These are phyloP conservation scores for Aspergillus homomorphus DNA, from an alignment of 495 filamentous ascomycete genomes.

Conservation along the genomic window DNA sequence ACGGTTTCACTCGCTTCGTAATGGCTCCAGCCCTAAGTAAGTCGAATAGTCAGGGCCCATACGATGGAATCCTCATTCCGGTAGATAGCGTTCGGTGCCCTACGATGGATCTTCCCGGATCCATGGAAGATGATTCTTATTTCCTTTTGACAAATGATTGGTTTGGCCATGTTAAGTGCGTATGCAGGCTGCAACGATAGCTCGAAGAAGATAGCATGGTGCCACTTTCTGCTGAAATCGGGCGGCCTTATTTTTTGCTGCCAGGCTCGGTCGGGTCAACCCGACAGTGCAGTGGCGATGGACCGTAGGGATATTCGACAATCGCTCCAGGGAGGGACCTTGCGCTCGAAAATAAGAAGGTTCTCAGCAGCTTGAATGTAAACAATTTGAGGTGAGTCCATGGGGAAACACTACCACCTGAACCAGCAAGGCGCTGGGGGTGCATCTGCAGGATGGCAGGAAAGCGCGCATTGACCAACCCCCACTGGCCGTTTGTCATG, in stretches of 20 bases:
- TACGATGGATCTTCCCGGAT: background rate
- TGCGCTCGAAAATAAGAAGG: no score
- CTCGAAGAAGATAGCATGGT: background rate
- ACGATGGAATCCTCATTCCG: background rate
- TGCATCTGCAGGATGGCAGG: constrained; percentile 3
- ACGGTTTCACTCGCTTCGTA: no score
- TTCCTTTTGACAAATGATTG: background rate
- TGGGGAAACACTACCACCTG: background rate
- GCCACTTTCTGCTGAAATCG: background rate
- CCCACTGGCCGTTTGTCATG: constrained; percentile 6
- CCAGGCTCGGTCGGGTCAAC: no score
- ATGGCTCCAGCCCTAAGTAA: no score
- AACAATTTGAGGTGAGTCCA: no score
- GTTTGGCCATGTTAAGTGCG: background rate
- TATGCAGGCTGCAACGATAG: background rate
- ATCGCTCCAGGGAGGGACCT: no score
- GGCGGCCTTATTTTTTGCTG: no score
- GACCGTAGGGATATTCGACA: no score
- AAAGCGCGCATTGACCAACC: constrained; percentile 17
- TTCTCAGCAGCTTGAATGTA: no score
- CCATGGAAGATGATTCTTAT: background rate
- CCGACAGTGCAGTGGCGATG: no score
- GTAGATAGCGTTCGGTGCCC: background rate
- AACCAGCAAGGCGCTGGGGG: background rate
- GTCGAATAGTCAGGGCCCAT: no score